Evolutionary conservation across 2,329 filamentous ascomycete genomes (phyloP), one percentile per base, ranked within the genome.

Genomic region (Madurella mycetomatis): DNA sequence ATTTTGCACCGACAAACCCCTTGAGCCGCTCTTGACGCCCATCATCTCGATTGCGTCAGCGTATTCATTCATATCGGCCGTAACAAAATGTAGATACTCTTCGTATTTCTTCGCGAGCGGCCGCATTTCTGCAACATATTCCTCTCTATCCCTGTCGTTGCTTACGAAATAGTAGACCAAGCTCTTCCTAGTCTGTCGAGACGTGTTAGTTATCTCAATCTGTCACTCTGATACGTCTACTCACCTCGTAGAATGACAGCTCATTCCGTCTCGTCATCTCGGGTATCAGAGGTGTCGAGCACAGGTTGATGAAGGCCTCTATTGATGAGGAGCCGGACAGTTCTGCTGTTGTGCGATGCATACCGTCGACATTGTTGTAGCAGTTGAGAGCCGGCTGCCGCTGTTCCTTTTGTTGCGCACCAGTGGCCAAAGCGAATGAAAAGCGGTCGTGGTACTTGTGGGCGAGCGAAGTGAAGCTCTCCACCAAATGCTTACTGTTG

Each of bases 81-180:
- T 78, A 4, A 76, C 72, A 55, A 80, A 80, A 51, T 65, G 67
- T 12, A 80, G 68, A 53, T 76, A 79, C 12, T 78, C 75, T 51
- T 65, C 58, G 62, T 76, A 78, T 57, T 71, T 72, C 55, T 72
- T 72, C 1, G 77, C 77, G 1, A 77, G 61, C 4, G 70, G 67
- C 15, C 67, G 64, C 47, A 79, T 67, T 5, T 66, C 61, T 1
- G 61, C 44, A 4, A 69, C 62, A 60, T 73, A 78, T 1, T 53
- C 58, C 2, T 70, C 64, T 2, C 70, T 69, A 32, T 74, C 68
- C 9, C 55, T 31, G 0, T 65, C 51, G 9, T 58, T 62, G 9
- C 55, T 41, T 5, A 67, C 59, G 57, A 77, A 72, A 60, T 66
- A 68, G 53, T 69, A 64, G 2, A 70, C 64, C 1, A 70, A 58